These are phyloP conservation scores for Plasmodium yoelii DNA, from an alignment of 169 alveolate species.

Conservation along the genomic window DNA sequence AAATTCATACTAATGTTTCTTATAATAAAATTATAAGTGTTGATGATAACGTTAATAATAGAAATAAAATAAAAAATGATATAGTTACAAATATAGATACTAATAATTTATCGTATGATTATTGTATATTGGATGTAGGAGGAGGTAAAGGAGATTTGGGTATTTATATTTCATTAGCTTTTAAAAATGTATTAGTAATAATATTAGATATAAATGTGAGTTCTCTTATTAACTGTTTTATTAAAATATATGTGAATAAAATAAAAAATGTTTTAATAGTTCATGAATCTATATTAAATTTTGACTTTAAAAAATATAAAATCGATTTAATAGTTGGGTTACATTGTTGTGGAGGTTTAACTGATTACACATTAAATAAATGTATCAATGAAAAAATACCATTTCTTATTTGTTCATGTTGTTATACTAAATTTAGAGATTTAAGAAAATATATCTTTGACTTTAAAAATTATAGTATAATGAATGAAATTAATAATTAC, in stretches of 20 bases:
- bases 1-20: too few relatives aligned
- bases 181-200: constrained; percentile 60
- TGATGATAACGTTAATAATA: background rate
- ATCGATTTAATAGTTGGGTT: constrained; percentile 64
- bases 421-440: constrained; percentile 61
- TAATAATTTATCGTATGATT: constrained; percentile 33
- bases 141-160: constrained; percentile 77
- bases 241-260: constrained; percentile 54
- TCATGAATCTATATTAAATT: constrained; percentile 71
- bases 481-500: constrained; percentile 41
- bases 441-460: constrained; percentile 67
- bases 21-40: background rate
- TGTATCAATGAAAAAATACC: constrained; percentile 67
- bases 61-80: background rate
- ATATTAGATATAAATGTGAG: constrained; percentile 70
- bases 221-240: constrained; percentile 65
- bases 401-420: constrained; percentile 61
- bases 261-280: constrained; percentile 44
- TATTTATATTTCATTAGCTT: constrained; percentile 63
- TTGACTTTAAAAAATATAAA: constrained; percentile 70
- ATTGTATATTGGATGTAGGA: constrained; percentile 69
- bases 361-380: constrained; percentile 50
- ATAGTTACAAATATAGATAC: background rate
- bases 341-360: constrained; percentile 73
- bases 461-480: constrained; percentile 53